Percentiles rank a stretch among this genome's conserved stretches.
Conservation (phyloP, 2,329 filamentous ascomycete genomes). For the Cercospora sp. region DNA sequence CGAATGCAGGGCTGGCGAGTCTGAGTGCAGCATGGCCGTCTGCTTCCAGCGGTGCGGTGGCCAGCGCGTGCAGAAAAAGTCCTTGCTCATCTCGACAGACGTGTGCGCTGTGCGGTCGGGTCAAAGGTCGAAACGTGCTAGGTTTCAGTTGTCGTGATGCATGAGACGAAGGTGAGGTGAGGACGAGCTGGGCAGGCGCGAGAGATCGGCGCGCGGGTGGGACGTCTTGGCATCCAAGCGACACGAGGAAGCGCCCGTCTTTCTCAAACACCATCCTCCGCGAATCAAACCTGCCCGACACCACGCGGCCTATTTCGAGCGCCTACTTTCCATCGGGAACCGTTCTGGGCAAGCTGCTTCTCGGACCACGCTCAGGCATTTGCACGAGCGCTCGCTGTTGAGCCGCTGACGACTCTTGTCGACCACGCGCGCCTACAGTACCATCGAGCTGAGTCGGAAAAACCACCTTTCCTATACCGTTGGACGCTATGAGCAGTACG, state of each 20-base stretch:
- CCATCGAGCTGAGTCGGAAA: not conserved
- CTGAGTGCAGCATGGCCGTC: constrained; percentile 8
- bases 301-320: constrained; percentile 9
- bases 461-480: not conserved
- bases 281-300: constrained; percentile 1
- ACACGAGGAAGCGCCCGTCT: not conserved
- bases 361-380: not conserved
- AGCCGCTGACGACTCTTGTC: not conserved
- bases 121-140: constrained; percentile 17
- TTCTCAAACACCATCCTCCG: not conserved
- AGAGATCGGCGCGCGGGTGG: not conserved
- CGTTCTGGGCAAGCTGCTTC: not conserved
- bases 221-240: not conserved
- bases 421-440: not conserved
- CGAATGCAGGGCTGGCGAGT: constrained; percentile 8
- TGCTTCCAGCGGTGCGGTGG: constrained; percentile 1
- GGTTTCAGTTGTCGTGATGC: constrained; percentile 18
- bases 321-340: not conserved
- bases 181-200: not conserved
- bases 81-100: constrained; percentile 25
- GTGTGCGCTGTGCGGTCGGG: constrained; percentile 11
- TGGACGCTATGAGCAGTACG: not conserved
- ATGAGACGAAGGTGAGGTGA: constrained; percentile 12
- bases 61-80: constrained; percentile 15
- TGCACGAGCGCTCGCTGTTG: not conserved